Percentiles rank a stretch among this genome's conserved stretches.
These are phyloP conservation scores for Triticum monococcum DNA, from an alignment of 176 grass and related monocot species.

Conservation along the genomic window DNA sequence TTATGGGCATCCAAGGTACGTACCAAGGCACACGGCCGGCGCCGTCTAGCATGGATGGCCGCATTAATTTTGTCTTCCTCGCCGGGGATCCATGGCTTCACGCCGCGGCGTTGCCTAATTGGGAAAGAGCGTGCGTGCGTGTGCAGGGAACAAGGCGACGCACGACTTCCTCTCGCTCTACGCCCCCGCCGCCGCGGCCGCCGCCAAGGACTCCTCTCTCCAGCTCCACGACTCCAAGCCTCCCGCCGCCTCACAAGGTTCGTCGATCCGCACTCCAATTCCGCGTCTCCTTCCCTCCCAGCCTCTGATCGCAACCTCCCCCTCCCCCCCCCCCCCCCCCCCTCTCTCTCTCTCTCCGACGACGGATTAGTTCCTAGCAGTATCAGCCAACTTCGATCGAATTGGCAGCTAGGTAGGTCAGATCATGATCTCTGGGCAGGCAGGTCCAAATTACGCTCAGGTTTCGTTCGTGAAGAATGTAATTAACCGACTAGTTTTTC, in stretches of 20 bases:
- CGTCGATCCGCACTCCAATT: neutral
- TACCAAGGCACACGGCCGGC: neutral
- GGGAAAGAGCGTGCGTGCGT: neutral
- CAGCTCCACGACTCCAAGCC: conserved; percentile 52
- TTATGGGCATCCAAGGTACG: conserved; percentile 84
- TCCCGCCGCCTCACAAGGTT: conserved; percentile 52
- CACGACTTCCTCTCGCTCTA: conserved; percentile 88
- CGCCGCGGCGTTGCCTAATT: neutral
- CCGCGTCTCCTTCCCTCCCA: neutral
- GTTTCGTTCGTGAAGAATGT: neutral
- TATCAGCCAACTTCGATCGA: neutral
- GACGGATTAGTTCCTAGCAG: no score
- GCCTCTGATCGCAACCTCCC: neutral
- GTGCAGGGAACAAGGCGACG: conserved; percentile 68
- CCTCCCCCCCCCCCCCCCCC: neutral
- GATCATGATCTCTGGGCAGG: neutral
- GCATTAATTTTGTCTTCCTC: no score
- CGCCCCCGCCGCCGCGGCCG: conserved; percentile 1
- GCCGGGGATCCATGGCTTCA: neutral
- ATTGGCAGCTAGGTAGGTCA: neutral
- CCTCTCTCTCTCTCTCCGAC: neutral
- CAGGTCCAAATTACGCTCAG: neutral
- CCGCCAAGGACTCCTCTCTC: conserved; percentile 50
- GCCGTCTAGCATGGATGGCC: neutral
- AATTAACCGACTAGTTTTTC: neutral